phyloP scores from a whole-genome alignment of 768 basidiomycete genomes.

The Postia placenta region DNA sequence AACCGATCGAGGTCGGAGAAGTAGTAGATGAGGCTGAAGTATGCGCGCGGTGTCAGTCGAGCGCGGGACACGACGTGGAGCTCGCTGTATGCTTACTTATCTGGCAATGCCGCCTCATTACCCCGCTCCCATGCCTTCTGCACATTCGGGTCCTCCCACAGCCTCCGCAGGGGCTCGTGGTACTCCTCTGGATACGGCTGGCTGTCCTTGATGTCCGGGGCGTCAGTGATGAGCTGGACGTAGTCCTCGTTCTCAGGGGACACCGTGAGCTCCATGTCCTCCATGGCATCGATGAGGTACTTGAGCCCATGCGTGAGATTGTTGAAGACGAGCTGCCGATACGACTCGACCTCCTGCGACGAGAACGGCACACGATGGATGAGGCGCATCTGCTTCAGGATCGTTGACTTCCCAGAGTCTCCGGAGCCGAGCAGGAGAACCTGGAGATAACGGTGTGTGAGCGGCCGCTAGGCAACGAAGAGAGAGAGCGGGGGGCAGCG shows the following conservation, averaged over 20 bases:
- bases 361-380: conserved; percentile 88
- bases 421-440: conserved; percentile 89
- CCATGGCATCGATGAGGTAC: conserved; percentile 81
- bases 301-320: conserved; percentile 86
- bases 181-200: conserved; percentile 73
- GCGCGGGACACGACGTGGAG: conserved; percentile 1
- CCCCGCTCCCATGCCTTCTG: conserved; percentile 74
- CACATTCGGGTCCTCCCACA: conserved; percentile 77
- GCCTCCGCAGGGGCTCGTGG: conserved; percentile 54
- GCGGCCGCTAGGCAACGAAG: conserved; percentile 57
- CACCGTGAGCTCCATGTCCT: conserved; percentile 78
- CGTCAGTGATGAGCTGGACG: conserved; percentile 59
- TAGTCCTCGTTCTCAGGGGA: conserved; percentile 50
- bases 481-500: conserved; percentile 1
- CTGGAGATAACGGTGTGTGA: conserved; percentile 29
- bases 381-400: conserved; percentile 97
- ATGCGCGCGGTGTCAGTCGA: conserved; percentile 7
- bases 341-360: conserved; percentile 76
- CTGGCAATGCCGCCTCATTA: conserved; percentile 88
- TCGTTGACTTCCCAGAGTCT: conserved; percentile 89
- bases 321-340: conserved; percentile 87
- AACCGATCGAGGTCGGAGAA: conserved; percentile 74
- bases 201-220: conserved; percentile 68
- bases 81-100: conserved; percentile 54
- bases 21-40: conserved; percentile 64